Base-by-base conservation (phyloP, 2,329 filamentous ascomycete species). In the Colletotrichum sp. region DNA sequence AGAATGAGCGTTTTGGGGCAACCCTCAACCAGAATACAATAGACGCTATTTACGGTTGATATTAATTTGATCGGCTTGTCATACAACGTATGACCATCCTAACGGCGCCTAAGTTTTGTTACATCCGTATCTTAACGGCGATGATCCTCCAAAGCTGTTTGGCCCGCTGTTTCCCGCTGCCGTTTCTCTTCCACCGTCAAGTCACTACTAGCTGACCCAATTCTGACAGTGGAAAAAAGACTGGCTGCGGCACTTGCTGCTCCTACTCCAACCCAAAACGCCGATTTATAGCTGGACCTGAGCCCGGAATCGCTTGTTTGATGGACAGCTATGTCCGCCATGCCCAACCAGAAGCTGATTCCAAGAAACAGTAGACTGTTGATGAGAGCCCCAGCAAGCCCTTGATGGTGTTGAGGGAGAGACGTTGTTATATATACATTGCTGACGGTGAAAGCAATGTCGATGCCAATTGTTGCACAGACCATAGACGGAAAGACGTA, bases 351-450 rank as follows among this genome's bases (percentile, higher is more conserved):
- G 67, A 96, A 88, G 1, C 93, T 93, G 80, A 95, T 93, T 9
- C 93, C 93, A 10, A 96, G 87, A 80, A 95, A 94, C 34, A 95
- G 81, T 1, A 52, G 44, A 24, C 44, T 52, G 44, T 52, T 52
- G 44, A 52, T 52, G n/a, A 52, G 44, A 21, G n/a, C 44, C 0
- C 44, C 44, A 12, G 44, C 3, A 95, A 84, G 63, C 90, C 92
- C 84, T 94, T 95, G 80, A 94, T 92, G 62, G 95, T 90, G 88
- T 6, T 88, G 87, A 0, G 94, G 93, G 77, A 96, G 87, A 15
- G 90, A 90, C 0, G 94, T 95, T 0, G 94, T 95, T 82, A 95
- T 94, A 83, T 95, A 96, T 75, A 96, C 90, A 80, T 94, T 96
- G 21, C 92, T 91, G 2, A 96, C 90, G 80, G 93, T 95, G 85